A percentile compares a stretch with the other conserved stretches of the same genome.
These are phyloP conservation scores for Escovopsis sp. DNA, from an alignment of 2,329 filamentous ascomycete species.

Conservation along the genomic window DNA sequence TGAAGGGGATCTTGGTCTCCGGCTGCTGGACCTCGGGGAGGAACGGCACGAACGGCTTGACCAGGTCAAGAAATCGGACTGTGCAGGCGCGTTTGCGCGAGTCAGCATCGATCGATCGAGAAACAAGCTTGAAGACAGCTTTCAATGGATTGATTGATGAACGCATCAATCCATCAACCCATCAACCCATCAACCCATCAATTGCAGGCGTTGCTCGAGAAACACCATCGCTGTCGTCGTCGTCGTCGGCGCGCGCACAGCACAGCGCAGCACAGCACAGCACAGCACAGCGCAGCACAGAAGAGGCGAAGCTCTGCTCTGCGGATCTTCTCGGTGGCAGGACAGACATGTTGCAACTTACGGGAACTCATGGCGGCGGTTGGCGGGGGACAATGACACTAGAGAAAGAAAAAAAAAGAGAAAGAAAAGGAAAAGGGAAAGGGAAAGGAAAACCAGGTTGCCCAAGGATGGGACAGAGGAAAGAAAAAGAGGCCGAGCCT, in stretches of 20 bases:
- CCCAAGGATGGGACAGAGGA: conserved; percentile 21
- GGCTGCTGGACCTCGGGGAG: conserved; percentile 97
- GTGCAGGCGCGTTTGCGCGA: conserved; percentile 7
- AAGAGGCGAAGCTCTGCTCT: too few relatives aligned
- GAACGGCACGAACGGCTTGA: conserved; percentile 99
- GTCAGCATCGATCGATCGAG: conserved; percentile 14
- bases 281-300: neutral
- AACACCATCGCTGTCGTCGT: too few relatives aligned
- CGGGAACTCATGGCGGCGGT: conserved; percentile 39
- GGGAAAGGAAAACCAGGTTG: conserved; percentile 17
- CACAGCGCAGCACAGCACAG: conserved; percentile 8
- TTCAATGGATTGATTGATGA: too few relatives aligned
- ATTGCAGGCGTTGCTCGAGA: too few relatives aligned
- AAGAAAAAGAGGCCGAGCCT: conserved; percentile 22
- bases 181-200: too few relatives aligned
- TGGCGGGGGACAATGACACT: conserved; percentile 11
- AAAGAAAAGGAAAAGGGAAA: too few relatives aligned
- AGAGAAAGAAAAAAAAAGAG: too few relatives aligned
- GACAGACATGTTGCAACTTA: conserved; percentile 24
- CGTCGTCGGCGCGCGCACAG: conserved; percentile 5
- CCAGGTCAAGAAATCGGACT: conserved; percentile 99
- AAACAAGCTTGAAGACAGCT: conserved; percentile 13
- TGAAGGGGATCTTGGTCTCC: conserved; percentile 97
- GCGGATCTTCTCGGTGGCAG: conserved; percentile 6
- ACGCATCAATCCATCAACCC: too few relatives aligned